Conservation (phyloP, 2,329 filamentous ascomycete genomes). For the Colletotrichum tofieldiae region DNA sequence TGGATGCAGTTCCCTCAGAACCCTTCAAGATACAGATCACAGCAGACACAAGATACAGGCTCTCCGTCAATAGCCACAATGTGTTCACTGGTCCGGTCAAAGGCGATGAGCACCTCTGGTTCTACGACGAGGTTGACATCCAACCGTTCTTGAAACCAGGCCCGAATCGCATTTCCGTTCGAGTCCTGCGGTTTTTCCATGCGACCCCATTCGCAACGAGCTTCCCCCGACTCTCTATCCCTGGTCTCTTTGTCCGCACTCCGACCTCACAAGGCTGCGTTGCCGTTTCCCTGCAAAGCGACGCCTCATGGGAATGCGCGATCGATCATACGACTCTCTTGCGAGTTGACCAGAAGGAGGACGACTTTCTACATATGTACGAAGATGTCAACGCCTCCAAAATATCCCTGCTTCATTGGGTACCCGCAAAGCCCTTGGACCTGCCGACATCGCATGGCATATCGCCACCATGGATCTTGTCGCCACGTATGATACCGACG, state of each 20-base stretch:
- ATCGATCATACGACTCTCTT: slow-evolving; percentile 32
- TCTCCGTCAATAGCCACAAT: slow-evolving; percentile 45
- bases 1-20: slow-evolving; percentile 15
- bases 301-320: slow-evolving; percentile 31
- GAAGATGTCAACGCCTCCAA: slow-evolving; percentile 12
- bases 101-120: slow-evolving; percentile 46
- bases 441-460: neutral
- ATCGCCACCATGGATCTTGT: neutral
- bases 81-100: slow-evolving; percentile 47
- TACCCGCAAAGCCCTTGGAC: slow-evolving; percentile 12
- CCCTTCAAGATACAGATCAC: slow-evolving; percentile 44
- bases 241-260: slow-evolving; percentile 30
- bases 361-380: slow-evolving; percentile 44
- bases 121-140: slow-evolving; percentile 48
- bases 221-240: slow-evolving; percentile 42
- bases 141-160: slow-evolving; percentile 43
- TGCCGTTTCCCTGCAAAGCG: slow-evolving; percentile 14
- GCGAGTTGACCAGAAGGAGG: slow-evolving; percentile 39
- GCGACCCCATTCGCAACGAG: slow-evolving; percentile 37
- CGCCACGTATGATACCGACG: neutral
- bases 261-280: neutral
- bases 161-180: slow-evolving; percentile 40
- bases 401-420: slow-evolving; percentile 1
- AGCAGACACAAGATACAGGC: slow-evolving; percentile 48
- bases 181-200: slow-evolving; percentile 44